Evolutionary conservation across 306 rosid genomes (phyloP).

Genomic region (Elaeagnus macrophylla): DNA sequence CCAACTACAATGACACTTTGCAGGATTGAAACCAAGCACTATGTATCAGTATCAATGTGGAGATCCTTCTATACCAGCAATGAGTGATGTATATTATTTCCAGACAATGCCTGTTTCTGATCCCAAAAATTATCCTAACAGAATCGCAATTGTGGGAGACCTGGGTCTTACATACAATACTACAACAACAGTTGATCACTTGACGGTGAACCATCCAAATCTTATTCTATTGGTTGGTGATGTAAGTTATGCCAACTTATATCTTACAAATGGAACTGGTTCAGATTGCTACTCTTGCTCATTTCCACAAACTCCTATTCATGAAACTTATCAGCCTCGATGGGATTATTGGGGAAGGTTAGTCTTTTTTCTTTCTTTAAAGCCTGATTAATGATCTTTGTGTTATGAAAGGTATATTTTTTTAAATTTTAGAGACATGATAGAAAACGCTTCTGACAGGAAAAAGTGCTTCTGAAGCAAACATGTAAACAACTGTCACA

Average conservation of each 20-base stretch:
- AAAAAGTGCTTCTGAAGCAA: no score
- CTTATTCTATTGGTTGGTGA: slow-evolving; percentile 74
- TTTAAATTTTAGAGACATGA: no score
- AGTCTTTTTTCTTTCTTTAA: not conserved
- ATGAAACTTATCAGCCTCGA: slow-evolving; percentile 91
- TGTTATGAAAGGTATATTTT: no score
- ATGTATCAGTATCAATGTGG: slow-evolving; percentile 80
- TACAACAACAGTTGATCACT: slow-evolving; percentile 65
- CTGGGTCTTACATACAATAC: slow-evolving; percentile 81
- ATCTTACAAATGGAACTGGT: slow-evolving; percentile 75
- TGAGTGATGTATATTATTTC: slow-evolving; percentile 59
- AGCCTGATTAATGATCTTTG: not conserved
- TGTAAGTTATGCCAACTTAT: slow-evolving; percentile 58
- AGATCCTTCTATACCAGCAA: slow-evolving; percentile 56
- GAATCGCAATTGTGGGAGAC: slow-evolving; percentile 83
- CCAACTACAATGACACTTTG: slow-evolving; percentile 6
- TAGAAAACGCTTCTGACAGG: no score
- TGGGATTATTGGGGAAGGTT: slow-evolving; percentile 99
- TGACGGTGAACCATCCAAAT: slow-evolving; percentile 63
- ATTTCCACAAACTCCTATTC: slow-evolving; percentile 62
- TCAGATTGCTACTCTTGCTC: slow-evolving; percentile 66
- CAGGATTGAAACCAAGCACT: slow-evolving; percentile 60
- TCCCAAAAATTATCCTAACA: slow-evolving; percentile 66
- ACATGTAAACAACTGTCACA: no score
- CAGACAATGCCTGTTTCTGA: slow-evolving; percentile 77